Evolutionary conservation across 2,329 filamentous ascomycete genomes (phyloP).

Genomic region (Talaromyces verruculosus): DNA sequence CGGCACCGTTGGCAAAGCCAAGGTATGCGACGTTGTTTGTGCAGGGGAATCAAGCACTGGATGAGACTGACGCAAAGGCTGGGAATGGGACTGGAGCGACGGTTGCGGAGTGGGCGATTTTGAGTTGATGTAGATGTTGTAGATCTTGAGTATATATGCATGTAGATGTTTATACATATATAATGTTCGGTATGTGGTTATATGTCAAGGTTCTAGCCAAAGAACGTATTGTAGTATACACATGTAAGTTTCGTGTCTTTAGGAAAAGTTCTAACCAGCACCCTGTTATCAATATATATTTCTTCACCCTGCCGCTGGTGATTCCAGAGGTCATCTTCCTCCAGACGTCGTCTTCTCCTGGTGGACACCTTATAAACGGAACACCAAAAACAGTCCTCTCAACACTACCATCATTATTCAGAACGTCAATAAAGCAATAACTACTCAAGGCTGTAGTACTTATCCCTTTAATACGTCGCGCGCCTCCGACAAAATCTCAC

Average conservation of each 20-base stretch:
- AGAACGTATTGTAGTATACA: too few species aligned
- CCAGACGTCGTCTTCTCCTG: background rate
- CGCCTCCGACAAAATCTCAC: background rate
- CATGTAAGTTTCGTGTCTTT: too few species aligned
- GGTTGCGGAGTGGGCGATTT: constrained; percentile 50
- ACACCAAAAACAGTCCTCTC: constrained; percentile 16
- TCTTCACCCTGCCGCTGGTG: too few species aligned
- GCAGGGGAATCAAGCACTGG: constrained; percentile 44
- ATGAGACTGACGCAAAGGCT: constrained; percentile 30
- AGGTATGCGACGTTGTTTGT: constrained; percentile 47
- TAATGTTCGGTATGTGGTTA: background rate
- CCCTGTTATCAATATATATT: too few species aligned
- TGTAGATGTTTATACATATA: background rate
- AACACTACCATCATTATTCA: constrained; percentile 12
- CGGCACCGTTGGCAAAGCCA: constrained; percentile 34
- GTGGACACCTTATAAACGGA: constrained; percentile 21
- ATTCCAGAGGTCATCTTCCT: too few species aligned
- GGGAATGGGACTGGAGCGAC: constrained; percentile 46
- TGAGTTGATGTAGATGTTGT: constrained; percentile 26
- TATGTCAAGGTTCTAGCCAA: background rate
- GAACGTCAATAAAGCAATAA: constrained; percentile 20
- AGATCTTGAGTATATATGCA: background rate
- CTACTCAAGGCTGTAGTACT: constrained; percentile 2
- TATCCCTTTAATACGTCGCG: constrained; percentile 22
- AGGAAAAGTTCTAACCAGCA: too few species aligned